Evolutionary conservation across 1,284 basidiomycete genomes (phyloP).

Genomic region (Austroboletus niveus): DNA sequence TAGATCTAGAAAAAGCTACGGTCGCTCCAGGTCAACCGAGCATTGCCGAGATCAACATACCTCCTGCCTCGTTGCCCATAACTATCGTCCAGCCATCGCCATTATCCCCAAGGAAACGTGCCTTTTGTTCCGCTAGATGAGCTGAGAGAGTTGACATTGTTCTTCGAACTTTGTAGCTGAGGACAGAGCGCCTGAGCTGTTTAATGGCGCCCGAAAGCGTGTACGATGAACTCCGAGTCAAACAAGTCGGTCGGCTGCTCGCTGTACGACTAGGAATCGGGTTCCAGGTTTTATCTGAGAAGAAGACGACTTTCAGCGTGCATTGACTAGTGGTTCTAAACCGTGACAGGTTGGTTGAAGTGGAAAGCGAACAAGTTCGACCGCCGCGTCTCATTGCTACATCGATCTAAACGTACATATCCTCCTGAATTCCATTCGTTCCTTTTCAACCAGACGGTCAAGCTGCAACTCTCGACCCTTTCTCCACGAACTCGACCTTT

Average conservation of each 20-base stretch:
- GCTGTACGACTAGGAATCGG: not conserved
- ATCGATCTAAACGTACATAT: not conserved
- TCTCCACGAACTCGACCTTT: conserved; percentile 27
- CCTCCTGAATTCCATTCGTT: not conserved
- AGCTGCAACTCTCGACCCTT: conserved; percentile 1
- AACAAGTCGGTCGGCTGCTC: too few species aligned
- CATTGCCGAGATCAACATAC: conserved; percentile 43
- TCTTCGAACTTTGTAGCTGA: conserved; percentile 2
- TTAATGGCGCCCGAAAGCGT: not conserved
- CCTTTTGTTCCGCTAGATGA: conserved; percentile 41
- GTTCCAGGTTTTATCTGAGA: not conserved
- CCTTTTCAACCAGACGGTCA: not conserved
- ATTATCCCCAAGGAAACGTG: conserved; percentile 40
- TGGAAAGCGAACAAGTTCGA: not conserved
- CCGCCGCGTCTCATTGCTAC: too few species aligned
- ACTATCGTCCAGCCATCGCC: conserved; percentile 73
- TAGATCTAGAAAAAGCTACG: conserved; percentile 59
- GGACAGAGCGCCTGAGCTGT: not conserved
- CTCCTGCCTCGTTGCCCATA: conserved; percentile 92
- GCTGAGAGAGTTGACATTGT: conserved; percentile 34
- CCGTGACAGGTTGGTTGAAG: not conserved
- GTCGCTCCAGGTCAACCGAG: not conserved
- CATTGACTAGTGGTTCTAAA: not conserved
- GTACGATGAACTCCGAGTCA: not conserved
- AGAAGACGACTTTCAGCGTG: not conserved